These are phyloP conservation scores for Panaeolus cyanescens DNA, from an alignment of 768 basidiomycete species.

Conservation along the genomic window DNA sequence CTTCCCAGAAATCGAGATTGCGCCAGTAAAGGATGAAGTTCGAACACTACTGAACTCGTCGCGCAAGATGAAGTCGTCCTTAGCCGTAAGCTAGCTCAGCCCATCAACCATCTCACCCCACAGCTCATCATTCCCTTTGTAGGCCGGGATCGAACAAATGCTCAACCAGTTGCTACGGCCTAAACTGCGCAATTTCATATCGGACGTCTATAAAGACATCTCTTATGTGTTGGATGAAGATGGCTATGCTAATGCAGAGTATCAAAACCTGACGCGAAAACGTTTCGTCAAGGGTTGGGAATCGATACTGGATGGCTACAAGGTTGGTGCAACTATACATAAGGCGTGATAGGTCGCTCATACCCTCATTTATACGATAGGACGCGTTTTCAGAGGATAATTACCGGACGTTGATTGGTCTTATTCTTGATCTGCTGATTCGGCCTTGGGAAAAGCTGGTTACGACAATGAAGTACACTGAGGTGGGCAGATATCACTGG, in stretches of 20 bases:
- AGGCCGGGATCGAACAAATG: constrained; percentile 89
- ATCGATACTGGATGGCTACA: constrained; percentile 80
- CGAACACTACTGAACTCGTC: constrained; percentile 54
- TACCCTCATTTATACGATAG: constrained; percentile 41
- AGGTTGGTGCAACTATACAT: constrained; percentile 46
- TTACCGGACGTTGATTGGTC: constrained; percentile 82
- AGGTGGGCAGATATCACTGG: constrained; percentile 53
- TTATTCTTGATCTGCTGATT: constrained; percentile 86
- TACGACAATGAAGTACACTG: constrained; percentile 79
- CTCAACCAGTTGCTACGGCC: constrained; percentile 95
- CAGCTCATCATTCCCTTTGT: constrained; percentile 4
- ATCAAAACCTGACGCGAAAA: constrained; percentile 85
- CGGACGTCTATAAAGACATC: constrained; percentile 89
- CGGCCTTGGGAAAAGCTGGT: constrained; percentile 94
- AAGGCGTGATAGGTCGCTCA: background rate
- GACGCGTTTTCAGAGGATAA: constrained; percentile 87
- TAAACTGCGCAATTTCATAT: constrained; percentile 76
- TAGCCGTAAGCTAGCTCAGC: constrained; percentile 55
- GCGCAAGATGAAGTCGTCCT: constrained; percentile 66
- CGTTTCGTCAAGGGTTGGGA: constrained; percentile 93
- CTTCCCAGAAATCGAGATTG: constrained; percentile 62
- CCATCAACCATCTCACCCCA: background rate
- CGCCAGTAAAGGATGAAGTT: constrained; percentile 48
- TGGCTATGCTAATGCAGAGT: constrained; percentile 77
- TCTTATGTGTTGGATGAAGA: constrained; percentile 92